These are phyloP conservation scores for Wickerhamomyces sydowiorum DNA, from an alignment of 805 yeast genomes.

Conservation along the genomic window DNA sequence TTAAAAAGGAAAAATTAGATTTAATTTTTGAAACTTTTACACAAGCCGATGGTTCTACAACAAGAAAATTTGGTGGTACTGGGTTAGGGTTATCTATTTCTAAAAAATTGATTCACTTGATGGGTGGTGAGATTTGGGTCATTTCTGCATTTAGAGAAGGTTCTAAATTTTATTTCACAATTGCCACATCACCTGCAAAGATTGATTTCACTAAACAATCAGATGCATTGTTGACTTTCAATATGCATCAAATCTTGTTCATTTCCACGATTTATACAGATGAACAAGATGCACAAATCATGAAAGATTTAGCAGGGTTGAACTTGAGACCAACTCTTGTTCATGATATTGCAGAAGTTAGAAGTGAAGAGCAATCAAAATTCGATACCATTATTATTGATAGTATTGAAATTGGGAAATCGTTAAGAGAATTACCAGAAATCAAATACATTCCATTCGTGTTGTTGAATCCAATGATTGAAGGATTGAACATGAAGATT, in stretches of 20 bases:
- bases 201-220: conserved; percentile 54
- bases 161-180: conserved; percentile 76
- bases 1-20: conserved; percentile 73
- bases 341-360: conserved; percentile 49
- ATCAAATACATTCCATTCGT: conserved; percentile 84
- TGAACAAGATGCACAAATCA: conserved; percentile 43
- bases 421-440: conserved; percentile 62
- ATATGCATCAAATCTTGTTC: conserved; percentile 62
- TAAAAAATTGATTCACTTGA: conserved; percentile 76
- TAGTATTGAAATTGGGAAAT: conserved; percentile 66
- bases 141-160: conserved; percentile 76
- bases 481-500: conserved; percentile 71
- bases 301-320: conserved; percentile 43
- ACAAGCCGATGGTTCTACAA: conserved; percentile 92
- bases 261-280: conserved; percentile 59
- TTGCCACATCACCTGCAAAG: conserved; percentile 69
- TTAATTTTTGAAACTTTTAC: conserved; percentile 84
- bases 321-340: conserved; percentile 61
- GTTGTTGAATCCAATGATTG: conserved; percentile 66
- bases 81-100: conserved; percentile 90
- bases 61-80: conserved; percentile 90
- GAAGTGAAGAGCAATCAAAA: conserved; percentile 42
- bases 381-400: conserved; percentile 83
- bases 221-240: conserved; percentile 67
- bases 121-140: conserved; percentile 96